Evolutionary conservation across 202 grass and related monocot species (phyloP), one percentile per base, ranked within the genome.

Genomic region (Brachypodium distachyon): DNA sequence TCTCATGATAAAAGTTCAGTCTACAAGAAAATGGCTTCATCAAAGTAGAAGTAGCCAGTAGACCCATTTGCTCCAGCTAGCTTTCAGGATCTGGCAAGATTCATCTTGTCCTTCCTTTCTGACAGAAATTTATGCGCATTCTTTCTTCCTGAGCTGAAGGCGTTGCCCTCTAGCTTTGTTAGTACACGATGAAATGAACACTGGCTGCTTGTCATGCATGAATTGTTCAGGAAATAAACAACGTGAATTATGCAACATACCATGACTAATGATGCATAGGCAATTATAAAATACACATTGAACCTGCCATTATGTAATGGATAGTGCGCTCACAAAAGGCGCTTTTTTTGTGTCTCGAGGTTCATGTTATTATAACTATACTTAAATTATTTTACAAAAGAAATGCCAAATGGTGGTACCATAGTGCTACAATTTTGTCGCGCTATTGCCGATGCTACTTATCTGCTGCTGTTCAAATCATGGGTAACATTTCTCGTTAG

Each of bases 261-360:
- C 51, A 67, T 42, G 39, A 74, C 34, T 48, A 10, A 56, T 54
- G 67, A 73, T 61, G 49, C 57, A 67, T 28, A 44, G 33, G 32
- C 25, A 67, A 51, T 50, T 67, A 21, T 46, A 67, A 78, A 41
- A 8, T 72, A 22, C 31, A 14, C 67, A 19, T 12, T 42, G 49
- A 23, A 72, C 6, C 31, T 9, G 39, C 70, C 28, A 77, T 77
- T 44, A 60, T 18, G 21, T 8, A 26, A 52, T n/a, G 12, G 13
- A 44, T 38, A 28, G 12, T 68, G 70, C 43, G 0, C 18, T 55
- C 17, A 70, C 17, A 46, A 87, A 59, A 47, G 55, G 74, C 70
- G 4, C 43, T 54, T 70, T 69, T 78, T 77, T 87, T 83, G 80
- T 28, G 85, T 83, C 80, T 83, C 85, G 69, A 83, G 81, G 80